phyloP scores from a whole-genome alignment of 2,329 filamentous ascomycete genomes.

The Escovopsis sp. region DNA sequence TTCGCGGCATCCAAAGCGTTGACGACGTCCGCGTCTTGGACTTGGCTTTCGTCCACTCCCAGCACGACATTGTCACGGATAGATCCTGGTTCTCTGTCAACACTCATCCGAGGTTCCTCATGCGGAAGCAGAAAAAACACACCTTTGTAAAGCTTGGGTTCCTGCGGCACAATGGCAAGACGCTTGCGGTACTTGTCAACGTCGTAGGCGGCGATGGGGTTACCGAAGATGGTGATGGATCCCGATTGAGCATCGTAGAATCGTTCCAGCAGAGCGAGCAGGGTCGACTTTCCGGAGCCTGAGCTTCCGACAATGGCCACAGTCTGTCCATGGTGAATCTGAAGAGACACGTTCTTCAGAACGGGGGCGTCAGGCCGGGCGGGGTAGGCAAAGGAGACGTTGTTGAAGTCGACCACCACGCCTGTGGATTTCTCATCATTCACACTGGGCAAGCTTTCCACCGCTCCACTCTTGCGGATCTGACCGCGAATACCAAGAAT shows the following conservation, averaged over 20 bases:
- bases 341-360: conserved; percentile 1
- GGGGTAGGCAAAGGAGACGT: conserved; percentile 2
- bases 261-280: conserved; percentile 37
- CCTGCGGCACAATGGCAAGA: conserved; percentile 35
- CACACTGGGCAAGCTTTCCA: background rate
- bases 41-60: conserved; percentile 19
- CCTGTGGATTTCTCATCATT: background rate
- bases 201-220: conserved; percentile 23
- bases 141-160: conserved; percentile 28
- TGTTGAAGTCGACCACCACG: conserved; percentile 2
- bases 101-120: background rate
- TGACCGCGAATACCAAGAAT: conserved; percentile 1
- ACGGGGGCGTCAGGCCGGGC: background rate
- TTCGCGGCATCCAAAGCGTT: conserved; percentile 25
- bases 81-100: conserved; percentile 17
- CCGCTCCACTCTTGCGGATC: background rate
- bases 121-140: conserved; percentile 12
- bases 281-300: conserved; percentile 36
- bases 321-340: conserved; percentile 26
- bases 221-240: conserved; percentile 25
- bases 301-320: conserved; percentile 34
- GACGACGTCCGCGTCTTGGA: conserved; percentile 9
- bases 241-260: conserved; percentile 37
- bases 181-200: conserved; percentile 26
- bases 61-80: conserved; percentile 32